phyloP scores from a whole-genome alignment of 2,329 filamentous ascomycete genomes.

The Pseudogymnoascus verrucosus region DNA sequence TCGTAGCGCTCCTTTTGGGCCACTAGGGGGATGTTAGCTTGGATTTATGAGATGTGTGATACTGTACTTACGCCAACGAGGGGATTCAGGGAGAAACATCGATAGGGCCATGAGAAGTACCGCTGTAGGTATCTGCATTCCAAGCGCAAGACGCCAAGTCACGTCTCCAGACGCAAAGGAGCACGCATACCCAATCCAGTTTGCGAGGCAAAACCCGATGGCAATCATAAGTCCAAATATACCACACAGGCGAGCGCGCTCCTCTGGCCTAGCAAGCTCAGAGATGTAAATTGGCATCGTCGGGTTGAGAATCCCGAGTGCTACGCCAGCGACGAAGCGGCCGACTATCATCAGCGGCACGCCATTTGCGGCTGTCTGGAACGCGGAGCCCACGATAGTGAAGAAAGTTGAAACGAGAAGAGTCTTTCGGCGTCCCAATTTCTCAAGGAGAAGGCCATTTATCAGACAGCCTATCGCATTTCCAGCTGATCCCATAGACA shows the following conservation, averaged over 20 bases:
- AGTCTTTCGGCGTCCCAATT: background rate
- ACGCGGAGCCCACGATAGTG: constrained; percentile 17
- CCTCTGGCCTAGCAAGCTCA: constrained; percentile 16
- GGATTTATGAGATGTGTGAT: background rate
- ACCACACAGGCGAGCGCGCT: constrained; percentile 17
- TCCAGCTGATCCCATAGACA: background rate
- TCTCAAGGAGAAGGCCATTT: constrained; percentile 3
- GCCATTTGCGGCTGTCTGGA: constrained; percentile 17
- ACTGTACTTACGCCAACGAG: constrained; percentile 15
- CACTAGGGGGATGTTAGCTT: constrained; percentile 10
- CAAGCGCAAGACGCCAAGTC: constrained; percentile 22
- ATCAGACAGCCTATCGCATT: background rate
- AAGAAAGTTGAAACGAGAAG: constrained; percentile 9
- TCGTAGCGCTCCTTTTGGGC: constrained; percentile 21
- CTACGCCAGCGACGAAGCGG: constrained; percentile 17
- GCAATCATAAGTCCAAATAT: constrained; percentile 22
- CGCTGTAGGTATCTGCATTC: constrained; percentile 20
- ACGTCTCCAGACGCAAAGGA: constrained; percentile 18
- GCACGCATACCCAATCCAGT: constrained; percentile 21
- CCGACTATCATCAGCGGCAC: constrained; percentile 20
- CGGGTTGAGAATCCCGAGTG: constrained; percentile 14
- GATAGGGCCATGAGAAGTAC: constrained; percentile 16
- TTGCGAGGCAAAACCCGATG: constrained; percentile 17
- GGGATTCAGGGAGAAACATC: constrained; percentile 14
- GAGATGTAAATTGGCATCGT: constrained; percentile 20